phyloP scores from a whole-genome alignment of 2,329 filamentous ascomycete genomes.

The Sporothrix protearum region DNA sequence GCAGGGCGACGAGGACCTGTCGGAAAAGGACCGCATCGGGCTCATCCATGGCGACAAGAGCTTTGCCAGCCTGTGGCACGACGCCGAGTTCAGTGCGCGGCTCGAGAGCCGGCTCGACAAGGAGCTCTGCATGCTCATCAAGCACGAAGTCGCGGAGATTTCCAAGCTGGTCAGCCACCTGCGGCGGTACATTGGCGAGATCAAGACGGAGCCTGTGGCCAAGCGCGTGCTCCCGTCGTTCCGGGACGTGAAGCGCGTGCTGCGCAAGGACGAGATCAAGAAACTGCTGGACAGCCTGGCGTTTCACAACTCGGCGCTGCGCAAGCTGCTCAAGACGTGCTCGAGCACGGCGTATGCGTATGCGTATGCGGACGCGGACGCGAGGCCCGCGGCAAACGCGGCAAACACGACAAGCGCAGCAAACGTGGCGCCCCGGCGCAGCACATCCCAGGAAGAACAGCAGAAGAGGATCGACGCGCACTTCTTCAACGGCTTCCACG shows the following conservation, averaged over 20 bases:
- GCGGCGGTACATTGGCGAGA: slow-evolving; percentile 16
- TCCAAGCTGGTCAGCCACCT: slow-evolving; percentile 19
- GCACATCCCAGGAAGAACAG: slow-evolving; percentile 14
- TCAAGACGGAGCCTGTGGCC: slow-evolving; percentile 13
- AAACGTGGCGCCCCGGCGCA: neutral
- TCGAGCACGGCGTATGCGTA: slow-evolving; percentile 24
- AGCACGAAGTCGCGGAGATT: slow-evolving; percentile 25
- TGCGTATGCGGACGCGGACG: too few species aligned
- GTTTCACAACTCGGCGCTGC: slow-evolving; percentile 20
- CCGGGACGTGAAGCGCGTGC: slow-evolving; percentile 21
- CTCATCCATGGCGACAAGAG: slow-evolving; percentile 25
- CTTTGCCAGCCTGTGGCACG: slow-evolving; percentile 25
- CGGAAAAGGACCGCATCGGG: slow-evolving; percentile 25
- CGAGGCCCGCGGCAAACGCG: neutral
- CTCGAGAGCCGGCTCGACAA: slow-evolving; percentile 24
- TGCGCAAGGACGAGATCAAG: slow-evolving; percentile 24
- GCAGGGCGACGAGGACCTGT: slow-evolving; percentile 26
- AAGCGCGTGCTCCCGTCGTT: slow-evolving; percentile 13
- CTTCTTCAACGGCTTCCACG: slow-evolving; percentile 26
- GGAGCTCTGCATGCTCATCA: slow-evolving; percentile 24
- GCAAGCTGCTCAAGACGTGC: slow-evolving; percentile 23
- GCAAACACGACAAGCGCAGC: too few species aligned
- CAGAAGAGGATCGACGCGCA: slow-evolving; percentile 22
- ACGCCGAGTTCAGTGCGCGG: slow-evolving; percentile 24
- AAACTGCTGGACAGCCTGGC: slow-evolving; percentile 18